Evolutionary conservation across 2,329 filamentous ascomycete genomes (phyloP), one percentile per base, ranked within the genome.

Genomic region (Xylariaceae sp.): DNA sequence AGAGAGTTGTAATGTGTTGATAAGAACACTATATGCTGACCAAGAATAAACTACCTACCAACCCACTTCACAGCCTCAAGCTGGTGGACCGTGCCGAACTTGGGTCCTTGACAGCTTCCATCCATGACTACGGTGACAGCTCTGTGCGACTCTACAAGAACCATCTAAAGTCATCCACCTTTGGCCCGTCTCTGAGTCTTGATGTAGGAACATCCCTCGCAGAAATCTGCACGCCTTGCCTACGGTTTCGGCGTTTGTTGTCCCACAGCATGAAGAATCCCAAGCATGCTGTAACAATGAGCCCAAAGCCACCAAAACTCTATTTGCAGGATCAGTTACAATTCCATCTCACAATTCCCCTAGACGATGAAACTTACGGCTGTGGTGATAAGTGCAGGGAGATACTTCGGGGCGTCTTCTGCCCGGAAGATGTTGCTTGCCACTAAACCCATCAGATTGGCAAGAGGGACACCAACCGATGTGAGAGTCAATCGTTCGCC

Each of bases 371-470:
- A 9, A 38, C 34, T 38, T 38, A 38, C 34, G 5, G 83, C 83
- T 2, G 81, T 86, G 0, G 84, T 87, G 36, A 82, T 78, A 40
- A 88, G 68, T 0, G 86, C 86, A 1, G 85, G 84, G 48, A 81
- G 73, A 62, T 89, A 89, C 60, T 86, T 82, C 0, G 86, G 85
- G 16, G 77, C 78, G 62, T 88, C 83, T 59, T 84, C 69, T 38
- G 75, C 73, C 14, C 78, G 74, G 69, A 89, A 89, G 53, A 88
- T 84, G 60, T 90, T 89, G 55, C 79, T 82, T 28, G 77, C 76
- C 0, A 90, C 83, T 1, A 90, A 72, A 4, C 87, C 87, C 85
- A 91, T 91, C 34, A 90, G 66, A 58, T 92, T 92, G 3, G 88
- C 88, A 10, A 89, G 67, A 0, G 88, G 88, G 0, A 92, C 87